phyloP scores from a whole-genome alignment of 805 yeast species.

The Pichia kluyveri region DNA sequence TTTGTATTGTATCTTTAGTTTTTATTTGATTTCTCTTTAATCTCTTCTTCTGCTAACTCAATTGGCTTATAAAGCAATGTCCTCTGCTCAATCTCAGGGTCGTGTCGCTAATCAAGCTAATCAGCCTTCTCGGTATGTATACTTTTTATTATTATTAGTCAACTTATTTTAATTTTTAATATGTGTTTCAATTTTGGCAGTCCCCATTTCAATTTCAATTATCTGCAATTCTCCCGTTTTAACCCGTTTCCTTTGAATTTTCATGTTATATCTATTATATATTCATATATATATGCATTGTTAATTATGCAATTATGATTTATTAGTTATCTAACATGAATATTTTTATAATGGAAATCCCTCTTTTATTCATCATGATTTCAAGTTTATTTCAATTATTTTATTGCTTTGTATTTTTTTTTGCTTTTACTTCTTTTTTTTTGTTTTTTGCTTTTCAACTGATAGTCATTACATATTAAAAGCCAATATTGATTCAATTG shows the following conservation, averaged over 20 bases:
- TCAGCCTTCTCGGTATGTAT: constrained; percentile 6
- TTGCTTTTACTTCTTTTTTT: not conserved
- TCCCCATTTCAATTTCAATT: too few species aligned
- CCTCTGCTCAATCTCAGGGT: not conserved
- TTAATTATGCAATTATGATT: not conserved
- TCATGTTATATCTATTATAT: not conserved
- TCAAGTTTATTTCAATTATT: not conserved
- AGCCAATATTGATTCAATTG: too few species aligned
- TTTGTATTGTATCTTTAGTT: too few species aligned
- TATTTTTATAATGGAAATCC: not conserved
- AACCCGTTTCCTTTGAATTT: not conserved
- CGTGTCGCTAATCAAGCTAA: not conserved
- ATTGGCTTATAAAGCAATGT: not conserved
- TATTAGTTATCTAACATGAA: not conserved
- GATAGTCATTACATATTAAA: not conserved
- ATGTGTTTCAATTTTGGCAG: too few species aligned
- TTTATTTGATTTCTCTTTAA: too few species aligned
- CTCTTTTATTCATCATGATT: not conserved
- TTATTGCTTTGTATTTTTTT: not conserved
- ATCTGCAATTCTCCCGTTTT: not conserved
- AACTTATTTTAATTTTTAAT: too few species aligned
- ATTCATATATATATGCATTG: not conserved
- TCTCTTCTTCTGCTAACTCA: too few species aligned
- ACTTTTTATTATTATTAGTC: not conserved
- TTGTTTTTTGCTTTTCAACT: not conserved